These are phyloP conservation scores for Peronospora destructor DNA, from an alignment of 352 stramenopile genomes.

Conservation along the genomic window DNA sequence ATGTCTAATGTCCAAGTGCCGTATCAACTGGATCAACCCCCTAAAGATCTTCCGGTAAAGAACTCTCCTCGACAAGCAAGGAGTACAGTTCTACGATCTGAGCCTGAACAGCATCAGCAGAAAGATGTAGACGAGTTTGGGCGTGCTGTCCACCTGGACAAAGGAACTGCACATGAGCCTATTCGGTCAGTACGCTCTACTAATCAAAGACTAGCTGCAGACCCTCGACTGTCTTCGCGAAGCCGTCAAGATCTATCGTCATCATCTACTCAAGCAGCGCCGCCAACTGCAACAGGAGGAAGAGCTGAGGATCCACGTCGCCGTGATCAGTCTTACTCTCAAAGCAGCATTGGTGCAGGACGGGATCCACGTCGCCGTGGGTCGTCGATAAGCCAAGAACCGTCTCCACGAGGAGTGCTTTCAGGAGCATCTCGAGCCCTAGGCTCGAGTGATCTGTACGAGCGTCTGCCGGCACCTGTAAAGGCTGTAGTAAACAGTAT, in stretches of 20 bases:
- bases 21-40: slow-evolving; percentile 36
- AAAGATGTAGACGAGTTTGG: slow-evolving; percentile 56
- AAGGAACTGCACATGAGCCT: slow-evolving; percentile 5
- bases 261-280: slow-evolving; percentile 7
- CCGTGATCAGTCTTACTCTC: slow-evolving; percentile 18
- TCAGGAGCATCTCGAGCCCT: slow-evolving; percentile 3
- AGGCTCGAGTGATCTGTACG: slow-evolving; percentile 43
- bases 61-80: slow-evolving; percentile 18
- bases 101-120: slow-evolving; percentile 11
- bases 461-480: slow-evolving; percentile 43
- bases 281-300: slow-evolving; percentile 1
- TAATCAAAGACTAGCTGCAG: slow-evolving; percentile 10
- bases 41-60: slow-evolving; percentile 14
- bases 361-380: slow-evolving; percentile 38
- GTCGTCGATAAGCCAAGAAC: slow-evolving; percentile 11
- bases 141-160: slow-evolving; percentile 24
- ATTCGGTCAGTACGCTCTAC: slow-evolving; percentile 3
- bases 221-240: slow-evolving; percentile 23
- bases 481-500: slow-evolving; percentile 50
- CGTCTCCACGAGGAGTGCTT: slow-evolving; percentile 7
- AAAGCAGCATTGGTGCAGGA: slow-evolving; percentile 16
- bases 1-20: slow-evolving; percentile 46
- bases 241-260: slow-evolving; percentile 11
- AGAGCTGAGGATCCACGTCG: slow-evolving; percentile 33
- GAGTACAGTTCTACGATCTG: slow-evolving; percentile 2